Percentiles rank a stretch among this genome's conserved stretches.
phyloP scores from a whole-genome alignment of 176 grass and related monocot genomes.

The Bromus sterilis region DNA sequence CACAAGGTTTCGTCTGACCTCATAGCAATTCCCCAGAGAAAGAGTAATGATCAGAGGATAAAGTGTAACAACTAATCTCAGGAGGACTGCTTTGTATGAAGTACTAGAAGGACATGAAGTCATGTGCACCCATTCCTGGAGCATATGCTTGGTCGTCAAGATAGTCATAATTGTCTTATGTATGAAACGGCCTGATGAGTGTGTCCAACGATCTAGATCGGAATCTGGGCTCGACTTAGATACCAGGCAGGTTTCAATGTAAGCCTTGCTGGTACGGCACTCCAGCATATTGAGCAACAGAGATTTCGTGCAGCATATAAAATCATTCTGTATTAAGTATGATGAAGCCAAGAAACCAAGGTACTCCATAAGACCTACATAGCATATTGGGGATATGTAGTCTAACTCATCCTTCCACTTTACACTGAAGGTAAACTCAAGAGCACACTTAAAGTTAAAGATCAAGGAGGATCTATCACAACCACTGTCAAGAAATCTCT shows the following conservation, averaged over 20 bases:
- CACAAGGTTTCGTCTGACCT: conserved; percentile 10
- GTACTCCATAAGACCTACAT: conserved; percentile 47
- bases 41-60: conserved; percentile 27
- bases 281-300: conserved; percentile 13
- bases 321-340: not conserved
- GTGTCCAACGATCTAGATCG: not conserved
- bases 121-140: conserved; percentile 19
- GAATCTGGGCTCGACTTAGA: not conserved
- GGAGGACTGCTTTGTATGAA: not conserved
- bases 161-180: not conserved
- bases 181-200: conserved; percentile 8
- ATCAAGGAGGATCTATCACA: conserved; percentile 20
- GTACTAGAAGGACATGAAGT: not conserved
- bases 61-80: conserved; percentile 44
- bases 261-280: not conserved
- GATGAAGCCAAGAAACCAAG: conserved; percentile 47
- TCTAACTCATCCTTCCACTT: conserved; percentile 18
- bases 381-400: conserved; percentile 46
- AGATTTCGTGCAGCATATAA: conserved; percentile 41
- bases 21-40: not conserved
- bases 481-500: conserved; percentile 28
- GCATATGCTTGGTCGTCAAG: not conserved
- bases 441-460: conserved; percentile 23
- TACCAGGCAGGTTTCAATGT: conserved; percentile 16
- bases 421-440: conserved; percentile 21